A percentile compares a stretch with the other conserved stretches of the same genome.
phyloP scores from a whole-genome alignment of 73 alveolate species.

The Durusdinium trenchii region DNA sequence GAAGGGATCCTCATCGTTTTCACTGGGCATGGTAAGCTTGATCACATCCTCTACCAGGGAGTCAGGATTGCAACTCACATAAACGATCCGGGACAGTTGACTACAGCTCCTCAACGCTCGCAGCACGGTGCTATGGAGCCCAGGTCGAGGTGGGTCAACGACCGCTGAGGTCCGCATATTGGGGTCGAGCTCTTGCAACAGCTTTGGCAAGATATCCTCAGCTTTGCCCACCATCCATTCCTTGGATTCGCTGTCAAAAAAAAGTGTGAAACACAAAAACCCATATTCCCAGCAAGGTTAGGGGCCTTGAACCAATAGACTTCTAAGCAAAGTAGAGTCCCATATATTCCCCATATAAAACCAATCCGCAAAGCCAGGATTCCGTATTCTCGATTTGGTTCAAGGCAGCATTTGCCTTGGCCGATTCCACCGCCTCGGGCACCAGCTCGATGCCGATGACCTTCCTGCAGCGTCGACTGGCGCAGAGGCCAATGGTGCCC shows the following conservation, averaged over 20 bases:
- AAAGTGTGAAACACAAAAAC: too few species aligned
- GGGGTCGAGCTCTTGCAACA: constrained; percentile 11
- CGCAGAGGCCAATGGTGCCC: constrained; percentile 93
- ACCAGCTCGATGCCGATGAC: constrained; percentile 90
- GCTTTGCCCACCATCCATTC: constrained; percentile 28
- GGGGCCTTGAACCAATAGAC: too few species aligned
- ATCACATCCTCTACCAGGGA: constrained; percentile 79
- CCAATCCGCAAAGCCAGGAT: neutral
- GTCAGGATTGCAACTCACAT: constrained; percentile 95
- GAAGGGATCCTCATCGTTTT: constrained; percentile 81
- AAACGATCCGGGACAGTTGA: constrained; percentile 65
- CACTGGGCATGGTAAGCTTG: constrained; percentile 48
- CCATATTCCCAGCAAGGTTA: too few species aligned
- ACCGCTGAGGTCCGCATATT: neutral
- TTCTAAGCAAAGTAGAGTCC: too few species aligned
- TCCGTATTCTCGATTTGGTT: constrained; percentile 74
- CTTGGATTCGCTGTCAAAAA: too few species aligned
- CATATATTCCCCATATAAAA: neutral
- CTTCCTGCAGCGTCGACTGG: constrained; percentile 44
- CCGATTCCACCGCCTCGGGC: constrained; percentile 94
- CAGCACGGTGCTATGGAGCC: constrained; percentile 62
- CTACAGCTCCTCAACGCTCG: constrained; percentile 73
- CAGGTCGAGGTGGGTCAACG: constrained; percentile 92
- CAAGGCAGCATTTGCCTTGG: constrained; percentile 78
- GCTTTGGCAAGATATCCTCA: constrained; percentile 27